Percentiles rank a stretch among this genome's conserved stretches.
These are phyloP conservation scores for Phoma sp. DNA, from an alignment of 2,329 filamentous ascomycete genomes.

Conservation along the genomic window DNA sequence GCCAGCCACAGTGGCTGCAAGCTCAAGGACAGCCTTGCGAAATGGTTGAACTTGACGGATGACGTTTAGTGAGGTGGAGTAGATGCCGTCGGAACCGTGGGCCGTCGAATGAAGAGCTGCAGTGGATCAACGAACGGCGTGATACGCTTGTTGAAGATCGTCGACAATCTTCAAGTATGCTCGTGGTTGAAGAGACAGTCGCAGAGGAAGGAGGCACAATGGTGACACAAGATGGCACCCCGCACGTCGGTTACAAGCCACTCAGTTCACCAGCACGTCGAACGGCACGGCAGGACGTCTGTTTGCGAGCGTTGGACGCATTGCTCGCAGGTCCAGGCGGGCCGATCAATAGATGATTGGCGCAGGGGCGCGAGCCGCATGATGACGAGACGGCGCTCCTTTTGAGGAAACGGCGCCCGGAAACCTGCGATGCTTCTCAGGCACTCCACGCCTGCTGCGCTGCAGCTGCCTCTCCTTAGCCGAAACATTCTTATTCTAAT, in stretches of 20 bases:
- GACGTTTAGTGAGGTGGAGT: neutral
- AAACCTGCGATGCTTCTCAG: slow-evolving; percentile 19
- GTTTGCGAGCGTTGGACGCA: slow-evolving; percentile 2
- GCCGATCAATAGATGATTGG: slow-evolving; percentile 28
- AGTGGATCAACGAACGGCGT: neutral
- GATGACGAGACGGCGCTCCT: slow-evolving; percentile 28
- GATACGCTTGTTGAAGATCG: neutral
- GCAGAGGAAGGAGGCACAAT: neutral
- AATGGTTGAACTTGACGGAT: neutral
- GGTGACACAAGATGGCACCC: neutral
- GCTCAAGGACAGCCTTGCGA: neutral
- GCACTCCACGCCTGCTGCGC: slow-evolving; percentile 17
- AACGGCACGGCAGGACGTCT: neutral
- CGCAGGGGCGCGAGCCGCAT: slow-evolving; percentile 33
- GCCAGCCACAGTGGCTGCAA: neutral
- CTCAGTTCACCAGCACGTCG: neutral
- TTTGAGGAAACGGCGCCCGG: slow-evolving; percentile 9
- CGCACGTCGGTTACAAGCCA: neutral
- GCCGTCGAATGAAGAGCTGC: neutral
- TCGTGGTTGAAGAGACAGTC: neutral
- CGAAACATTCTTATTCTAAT: slow-evolving; percentile 16
- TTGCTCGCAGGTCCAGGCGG: slow-evolving; percentile 8
- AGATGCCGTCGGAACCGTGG: neutral
- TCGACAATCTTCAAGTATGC: neutral
- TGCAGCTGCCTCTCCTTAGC: slow-evolving; percentile 27